Base-by-base conservation (phyloP, 2,329 filamentous ascomycete species). In the Colletotrichum scovillei region DNA sequence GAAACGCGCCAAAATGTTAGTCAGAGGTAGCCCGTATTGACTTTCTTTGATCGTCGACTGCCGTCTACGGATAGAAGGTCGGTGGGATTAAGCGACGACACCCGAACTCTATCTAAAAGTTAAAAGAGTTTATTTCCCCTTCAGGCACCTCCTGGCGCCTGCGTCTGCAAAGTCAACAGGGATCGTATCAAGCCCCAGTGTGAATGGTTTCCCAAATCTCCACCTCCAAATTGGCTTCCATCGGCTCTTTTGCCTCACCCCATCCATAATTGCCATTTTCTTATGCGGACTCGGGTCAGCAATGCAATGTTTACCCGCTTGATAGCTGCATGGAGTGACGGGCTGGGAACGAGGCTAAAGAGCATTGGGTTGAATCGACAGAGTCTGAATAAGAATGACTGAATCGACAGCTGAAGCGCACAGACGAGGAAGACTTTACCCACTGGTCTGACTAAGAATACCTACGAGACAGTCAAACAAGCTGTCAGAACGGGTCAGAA, bases 51-150 rank as follows among this genome's bases (percentile, higher is more conserved):
- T 49, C 19, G 19, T 68, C 38, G 24, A 14, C 16, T 42, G 14
- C 24, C 9, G 24, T n/a, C 28, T 8, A 42, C 38, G 16, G 6
- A 42, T 6, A 9, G 14, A 35, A 42, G 14, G 42, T 59, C 22
- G 46, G 49, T 42, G 32, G 28, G 32, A 65, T 56, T 65, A 70
- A 73, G 70, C 70, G 70, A 65, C 60, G 22, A 53, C 32, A 42
- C 22, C 66, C 66, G 26, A 70, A 70, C 59, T 57, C 67, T 70
- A 70, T 73, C 60, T 52, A 9, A 62, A 70, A 73, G 70, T 53
- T 52, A 65, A 73, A 73, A 73, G 70, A 73, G 67, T 73, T 70
- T 70, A 70, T 65, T 73, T 70, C 56, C 42, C 24, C 11, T 55
- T 24, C 3, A 68, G 38, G 46, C 16, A 16, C 63, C 38, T 16